A percentile compares a stretch with the other conserved stretches of the same genome.
phyloP scores from a whole-genome alignment of 1,284 basidiomycete genomes.

The Ustilago trichophora region DNA sequence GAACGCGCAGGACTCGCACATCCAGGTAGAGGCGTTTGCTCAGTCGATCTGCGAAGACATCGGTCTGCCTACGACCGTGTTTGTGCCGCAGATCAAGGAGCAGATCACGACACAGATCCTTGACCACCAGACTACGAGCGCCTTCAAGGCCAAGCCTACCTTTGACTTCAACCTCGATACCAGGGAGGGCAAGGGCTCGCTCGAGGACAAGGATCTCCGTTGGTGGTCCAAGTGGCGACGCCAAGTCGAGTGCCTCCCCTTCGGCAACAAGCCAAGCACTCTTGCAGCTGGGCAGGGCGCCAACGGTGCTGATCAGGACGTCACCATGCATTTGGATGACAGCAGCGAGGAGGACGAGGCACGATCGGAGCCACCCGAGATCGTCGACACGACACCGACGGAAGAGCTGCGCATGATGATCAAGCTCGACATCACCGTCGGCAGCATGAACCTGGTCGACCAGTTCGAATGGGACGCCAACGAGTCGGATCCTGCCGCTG shows the following conservation, averaged over 20 bases:
- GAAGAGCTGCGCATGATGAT: slow-evolving; percentile 85
- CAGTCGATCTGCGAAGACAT: slow-evolving; percentile 92
- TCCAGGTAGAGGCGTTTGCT: slow-evolving; percentile 89
- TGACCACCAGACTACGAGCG: slow-evolving; percentile 71
- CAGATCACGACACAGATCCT: slow-evolving; percentile 86
- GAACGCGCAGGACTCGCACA: slow-evolving; percentile 87
- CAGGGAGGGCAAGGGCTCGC: slow-evolving; percentile 37
- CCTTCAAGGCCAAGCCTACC: slow-evolving; percentile 49
- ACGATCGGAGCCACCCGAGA: slow-evolving; percentile 30
- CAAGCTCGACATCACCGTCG: slow-evolving; percentile 96
- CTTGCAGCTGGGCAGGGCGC: slow-evolving; percentile 71
- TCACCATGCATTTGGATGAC: slow-evolving; percentile 23
- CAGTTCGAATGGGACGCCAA: slow-evolving; percentile 98
- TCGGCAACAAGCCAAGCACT: slow-evolving; percentile 40
- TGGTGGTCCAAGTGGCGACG: slow-evolving; percentile 51
- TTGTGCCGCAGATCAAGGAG: slow-evolving; percentile 79
- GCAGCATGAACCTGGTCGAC: slow-evolving; percentile 91
- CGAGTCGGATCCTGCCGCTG: slow-evolving; percentile 76
- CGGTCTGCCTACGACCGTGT: slow-evolving; percentile 74
- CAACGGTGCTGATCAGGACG: slow-evolving; percentile 67
- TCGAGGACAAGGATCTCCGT: slow-evolving; percentile 35
- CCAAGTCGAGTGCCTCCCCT: slow-evolving; percentile 20
- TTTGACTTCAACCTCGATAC: slow-evolving; percentile 26
- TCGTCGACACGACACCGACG: slow-evolving; percentile 35
- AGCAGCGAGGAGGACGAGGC: slow-evolving; percentile 69